Percentiles rank a stretch among this genome's conserved stretches.
These are phyloP conservation scores for Ogataea pini DNA, from an alignment of 805 yeast species.

Conservation along the genomic window DNA sequence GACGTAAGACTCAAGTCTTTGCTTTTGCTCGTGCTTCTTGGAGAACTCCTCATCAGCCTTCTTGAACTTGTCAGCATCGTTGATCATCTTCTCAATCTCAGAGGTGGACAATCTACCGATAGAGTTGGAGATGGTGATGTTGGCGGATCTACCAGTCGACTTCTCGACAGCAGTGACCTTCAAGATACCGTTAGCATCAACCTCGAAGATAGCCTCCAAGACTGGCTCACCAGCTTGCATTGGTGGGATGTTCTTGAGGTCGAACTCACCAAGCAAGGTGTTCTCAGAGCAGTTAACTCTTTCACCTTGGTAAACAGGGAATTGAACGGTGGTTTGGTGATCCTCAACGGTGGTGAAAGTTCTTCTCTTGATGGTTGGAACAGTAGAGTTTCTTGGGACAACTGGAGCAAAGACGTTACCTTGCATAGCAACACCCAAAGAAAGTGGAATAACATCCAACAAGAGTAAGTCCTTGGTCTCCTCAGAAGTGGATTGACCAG, in stretches of 20 bases:
- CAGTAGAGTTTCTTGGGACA: slow-evolving; percentile 99
- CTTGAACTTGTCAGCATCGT: slow-evolving; percentile 99
- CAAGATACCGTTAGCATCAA: slow-evolving; percentile 99
- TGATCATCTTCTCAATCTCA: slow-evolving; percentile 97
- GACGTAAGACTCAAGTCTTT: slow-evolving; percentile 98
- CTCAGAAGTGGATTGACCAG: slow-evolving; percentile 86
- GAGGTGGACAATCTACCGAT: slow-evolving; percentile 96
- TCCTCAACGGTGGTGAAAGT: slow-evolving; percentile 98
- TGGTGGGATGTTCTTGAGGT: slow-evolving; percentile 97
- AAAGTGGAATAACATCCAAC: slow-evolving; percentile 96
- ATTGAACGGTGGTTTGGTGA: slow-evolving; percentile 97
- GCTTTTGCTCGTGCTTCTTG: slow-evolving; percentile 99
- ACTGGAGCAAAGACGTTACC: slow-evolving; percentile 99
- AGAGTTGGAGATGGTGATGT: slow-evolving; percentile 98
- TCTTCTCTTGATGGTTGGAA: slow-evolving; percentile 98
- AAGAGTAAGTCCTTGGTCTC: slow-evolving; percentile 94
- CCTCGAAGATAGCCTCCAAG: slow-evolving; percentile 97
- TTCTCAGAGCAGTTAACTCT: slow-evolving; percentile 98
- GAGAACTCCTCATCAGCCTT: slow-evolving; percentile 97
- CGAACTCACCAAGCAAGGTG: slow-evolving; percentile 97
- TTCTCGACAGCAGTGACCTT: slow-evolving; percentile 99
- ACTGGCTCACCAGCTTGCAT: slow-evolving; percentile 99
- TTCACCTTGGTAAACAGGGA: slow-evolving; percentile 99
- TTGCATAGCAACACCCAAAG: slow-evolving; percentile 99
- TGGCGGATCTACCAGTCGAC: slow-evolving; percentile 97